phyloP scores from a whole-genome alignment of 192 early-diverging fungal genomes.

The Backusella sp. region DNA sequence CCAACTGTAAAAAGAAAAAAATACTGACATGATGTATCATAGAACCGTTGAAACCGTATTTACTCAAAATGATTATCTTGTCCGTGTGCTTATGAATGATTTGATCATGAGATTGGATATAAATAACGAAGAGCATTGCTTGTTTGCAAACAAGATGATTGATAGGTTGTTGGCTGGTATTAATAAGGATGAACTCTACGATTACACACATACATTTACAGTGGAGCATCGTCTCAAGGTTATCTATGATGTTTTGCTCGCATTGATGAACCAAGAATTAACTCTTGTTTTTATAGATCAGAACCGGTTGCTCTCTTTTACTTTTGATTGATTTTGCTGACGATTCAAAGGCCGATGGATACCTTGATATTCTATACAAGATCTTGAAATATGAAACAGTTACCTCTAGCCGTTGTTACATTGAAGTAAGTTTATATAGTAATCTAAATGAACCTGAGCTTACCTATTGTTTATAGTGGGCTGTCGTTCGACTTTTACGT shows the following conservation, averaged over 20 bases:
- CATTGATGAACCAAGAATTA: not conserved
- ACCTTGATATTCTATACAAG: constrained; percentile 33
- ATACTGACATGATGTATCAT: not conserved
- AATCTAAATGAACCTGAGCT: not conserved
- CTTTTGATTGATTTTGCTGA: constrained; percentile 42
- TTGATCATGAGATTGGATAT: constrained; percentile 43
- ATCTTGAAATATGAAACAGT: constrained; percentile 41
- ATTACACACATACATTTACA: constrained; percentile 23
- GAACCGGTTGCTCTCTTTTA: constrained; percentile 47
- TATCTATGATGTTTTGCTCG: not conserved
- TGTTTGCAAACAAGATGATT: constrained; percentile 35
- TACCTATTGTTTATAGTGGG: constrained; percentile 20
- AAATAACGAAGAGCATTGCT: constrained; percentile 16
- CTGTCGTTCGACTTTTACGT: constrained; percentile 12
- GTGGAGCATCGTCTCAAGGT: constrained; percentile 30
- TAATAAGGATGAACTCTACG: constrained; percentile 12
- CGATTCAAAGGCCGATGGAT: constrained; percentile 12
- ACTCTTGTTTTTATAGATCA: constrained; percentile 23
- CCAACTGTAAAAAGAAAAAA: not conserved
- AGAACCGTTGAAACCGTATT: constrained; percentile 29
- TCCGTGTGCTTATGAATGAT: constrained; percentile 49
- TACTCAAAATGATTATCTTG: constrained; percentile 47
- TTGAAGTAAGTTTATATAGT: constrained; percentile 35
- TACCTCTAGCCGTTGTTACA: constrained; percentile 42
- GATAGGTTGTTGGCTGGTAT: not conserved